Evolutionary conservation across 2,329 filamentous ascomycete species (phyloP).

Genomic region (Helotiales sp.): DNA sequence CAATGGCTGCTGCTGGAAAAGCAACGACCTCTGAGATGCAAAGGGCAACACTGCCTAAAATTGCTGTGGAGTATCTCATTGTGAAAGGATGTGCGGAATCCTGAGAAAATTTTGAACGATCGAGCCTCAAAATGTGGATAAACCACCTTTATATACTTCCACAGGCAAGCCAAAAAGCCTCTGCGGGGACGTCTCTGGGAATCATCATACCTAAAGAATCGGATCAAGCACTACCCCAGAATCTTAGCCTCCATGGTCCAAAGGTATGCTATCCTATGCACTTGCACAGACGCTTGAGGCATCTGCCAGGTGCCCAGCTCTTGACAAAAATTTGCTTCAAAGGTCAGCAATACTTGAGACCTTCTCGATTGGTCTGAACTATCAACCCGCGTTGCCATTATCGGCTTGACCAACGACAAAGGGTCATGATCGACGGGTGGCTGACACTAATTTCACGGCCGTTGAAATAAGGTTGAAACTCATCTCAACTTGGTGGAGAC

Average conservation of each 20-base stretch:
- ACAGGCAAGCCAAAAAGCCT: neutral
- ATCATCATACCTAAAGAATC: neutral
- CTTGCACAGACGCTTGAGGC: neutral
- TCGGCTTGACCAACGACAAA: neutral
- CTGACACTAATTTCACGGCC: neutral
- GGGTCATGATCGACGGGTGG: neutral
- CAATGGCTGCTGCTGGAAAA: constrained; percentile 21
- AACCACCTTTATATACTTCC: neutral
- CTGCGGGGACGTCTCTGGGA: neutral
- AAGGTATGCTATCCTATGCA: too few species aligned
- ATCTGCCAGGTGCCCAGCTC: neutral
- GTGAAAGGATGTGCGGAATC: constrained; percentile 3
- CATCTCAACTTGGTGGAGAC: neutral
- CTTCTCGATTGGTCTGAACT: neutral
- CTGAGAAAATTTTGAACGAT: neutral
- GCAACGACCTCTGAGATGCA: constrained; percentile 18
- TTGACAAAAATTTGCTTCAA: neutral
- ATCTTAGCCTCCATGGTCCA: neutral
- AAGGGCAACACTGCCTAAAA: constrained; percentile 10
- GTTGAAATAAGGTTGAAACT: neutral
- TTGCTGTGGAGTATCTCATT: constrained; percentile 16
- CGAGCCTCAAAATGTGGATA: neutral
- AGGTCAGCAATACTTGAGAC: neutral
- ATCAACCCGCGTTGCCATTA: neutral
- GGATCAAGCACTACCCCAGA: neutral